A percentile compares a stretch with the other conserved stretches of the same genome.
These are phyloP conservation scores for Plasmodium vivax DNA, from an alignment of 169 alveolate species.

Conservation along the genomic window DNA sequence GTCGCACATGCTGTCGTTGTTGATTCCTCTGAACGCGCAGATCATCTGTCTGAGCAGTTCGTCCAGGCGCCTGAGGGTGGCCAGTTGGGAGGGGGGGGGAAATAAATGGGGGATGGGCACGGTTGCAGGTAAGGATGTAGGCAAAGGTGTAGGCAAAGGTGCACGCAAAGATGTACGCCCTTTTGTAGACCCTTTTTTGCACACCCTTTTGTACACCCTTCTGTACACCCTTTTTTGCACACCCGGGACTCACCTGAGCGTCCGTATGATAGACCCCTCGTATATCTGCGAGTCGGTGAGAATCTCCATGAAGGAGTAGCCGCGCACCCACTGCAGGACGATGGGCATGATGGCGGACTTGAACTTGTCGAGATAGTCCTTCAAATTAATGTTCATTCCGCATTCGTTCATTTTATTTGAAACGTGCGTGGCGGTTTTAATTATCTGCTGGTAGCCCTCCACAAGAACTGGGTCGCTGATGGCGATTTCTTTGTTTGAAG, in stretches of 20 bases:
- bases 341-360: constrained; percentile 95
- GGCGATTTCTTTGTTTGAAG: constrained; percentile 79
- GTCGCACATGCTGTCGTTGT: constrained; percentile 94
- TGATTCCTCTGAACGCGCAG: constrained; percentile 96
- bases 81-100: neutral
- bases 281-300: constrained; percentile 94
- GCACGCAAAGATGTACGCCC: neutral
- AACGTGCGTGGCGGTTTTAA: constrained; percentile 86
- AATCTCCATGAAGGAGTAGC: constrained; percentile 94
- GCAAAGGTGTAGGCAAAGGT: no score
- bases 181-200: neutral
- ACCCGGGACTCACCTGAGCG: constrained; percentile 80
- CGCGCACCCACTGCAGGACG: constrained; percentile 96
- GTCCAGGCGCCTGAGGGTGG: constrained; percentile 93
- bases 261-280: constrained; percentile 97
- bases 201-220: neutral
- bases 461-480: constrained; percentile 82
- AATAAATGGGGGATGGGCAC: neutral
- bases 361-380: constrained; percentile 91
- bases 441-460: constrained; percentile 80
- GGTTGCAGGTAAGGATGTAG: neutral
- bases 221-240: neutral
- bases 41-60: constrained; percentile 98
- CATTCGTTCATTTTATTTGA: constrained; percentile 90
- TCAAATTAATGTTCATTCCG: constrained; percentile 89